Evolutionary conservation across 192 early-diverging fungal genomes (phyloP).

Genomic region (Geranomyces variabilis): DNA sequence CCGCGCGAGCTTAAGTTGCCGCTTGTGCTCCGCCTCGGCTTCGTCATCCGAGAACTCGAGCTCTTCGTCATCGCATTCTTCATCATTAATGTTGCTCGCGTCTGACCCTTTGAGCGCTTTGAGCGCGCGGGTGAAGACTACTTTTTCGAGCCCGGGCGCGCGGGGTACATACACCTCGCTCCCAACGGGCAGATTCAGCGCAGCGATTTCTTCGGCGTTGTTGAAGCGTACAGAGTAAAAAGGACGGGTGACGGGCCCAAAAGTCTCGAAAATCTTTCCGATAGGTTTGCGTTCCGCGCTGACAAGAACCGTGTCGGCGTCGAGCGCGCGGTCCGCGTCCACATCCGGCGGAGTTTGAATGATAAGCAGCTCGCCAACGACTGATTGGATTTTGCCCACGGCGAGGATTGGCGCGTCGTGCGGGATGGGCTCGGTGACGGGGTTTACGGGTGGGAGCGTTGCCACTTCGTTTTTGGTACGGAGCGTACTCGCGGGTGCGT

Average conservation of each 20-base stretch:
- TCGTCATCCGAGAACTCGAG: slow-evolving; percentile 97
- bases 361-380: slow-evolving; percentile 76
- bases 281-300: slow-evolving; percentile 56
- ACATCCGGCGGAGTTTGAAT: slow-evolving; percentile 58
- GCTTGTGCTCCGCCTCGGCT: slow-evolving; percentile 67
- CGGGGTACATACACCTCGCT: slow-evolving; percentile 58
- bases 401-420: slow-evolving; percentile 48
- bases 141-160: slow-evolving; percentile 61
- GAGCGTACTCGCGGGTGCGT: slow-evolving; percentile 15
- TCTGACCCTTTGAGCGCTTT: slow-evolving; percentile 78
- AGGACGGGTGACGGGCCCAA: slow-evolving; percentile 86
- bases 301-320: slow-evolving; percentile 73
- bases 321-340: slow-evolving; percentile 63
- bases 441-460: slow-evolving; percentile 45
- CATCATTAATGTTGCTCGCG: slow-evolving; percentile 91
- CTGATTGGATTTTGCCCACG: slow-evolving; percentile 69
- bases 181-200: slow-evolving; percentile 38
- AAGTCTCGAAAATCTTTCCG: slow-evolving; percentile 79
- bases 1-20: slow-evolving; percentile 39
- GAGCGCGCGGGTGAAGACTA: slow-evolving; percentile 69
- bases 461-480: slow-evolving; percentile 46
- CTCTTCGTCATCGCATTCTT: slow-evolving; percentile 81
- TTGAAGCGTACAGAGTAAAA: slow-evolving; percentile 80
- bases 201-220: slow-evolving; percentile 32
- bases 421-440: slow-evolving; percentile 51